These are phyloP conservation scores for Pleurotus giganteus DNA, from an alignment of 768 basidiomycete species.

Conservation along the genomic window DNA sequence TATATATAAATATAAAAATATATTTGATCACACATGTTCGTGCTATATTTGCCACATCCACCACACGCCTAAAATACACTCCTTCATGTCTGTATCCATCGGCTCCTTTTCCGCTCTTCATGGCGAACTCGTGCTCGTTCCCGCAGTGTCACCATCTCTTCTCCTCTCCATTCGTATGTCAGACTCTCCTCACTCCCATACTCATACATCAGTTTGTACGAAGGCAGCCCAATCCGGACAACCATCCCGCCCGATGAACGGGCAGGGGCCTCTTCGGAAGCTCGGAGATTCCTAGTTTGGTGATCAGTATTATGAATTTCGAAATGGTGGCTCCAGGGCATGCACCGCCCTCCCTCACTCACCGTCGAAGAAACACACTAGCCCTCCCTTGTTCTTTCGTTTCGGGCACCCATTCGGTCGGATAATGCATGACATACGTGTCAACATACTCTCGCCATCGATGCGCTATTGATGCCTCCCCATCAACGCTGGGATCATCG, in stretches of 20 bases:
- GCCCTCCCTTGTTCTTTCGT: conserved; percentile 29
- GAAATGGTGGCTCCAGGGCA: not conserved
- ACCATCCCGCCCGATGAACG: conserved; percentile 34
- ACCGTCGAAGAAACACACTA: conserved; percentile 60
- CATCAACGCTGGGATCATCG: conserved; percentile 65
- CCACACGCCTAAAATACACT: conserved; percentile 9
- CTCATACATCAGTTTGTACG: conserved; percentile 73
- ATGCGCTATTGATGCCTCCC: conserved; percentile 42
- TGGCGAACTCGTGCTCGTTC: conserved; percentile 42
- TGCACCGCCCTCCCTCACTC: too few relatives aligned
- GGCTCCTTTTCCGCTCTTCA: conserved; percentile 55
- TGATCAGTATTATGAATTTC: not conserved
- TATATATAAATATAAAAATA: conserved; percentile 6
- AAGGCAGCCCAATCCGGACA: conserved; percentile 56
- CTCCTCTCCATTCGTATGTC: conserved; percentile 35
- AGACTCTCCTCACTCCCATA: conserved; percentile 59
- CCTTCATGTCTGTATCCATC: conserved; percentile 22
- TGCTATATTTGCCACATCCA: not conserved
- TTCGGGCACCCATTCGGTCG: conserved; percentile 68
- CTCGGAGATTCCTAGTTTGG: conserved; percentile 44
- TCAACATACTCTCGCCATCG: conserved; percentile 78
- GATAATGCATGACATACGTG: conserved; percentile 66
- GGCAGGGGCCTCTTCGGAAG: conserved; percentile 41
- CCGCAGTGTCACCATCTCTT: conserved; percentile 28
- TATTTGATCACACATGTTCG: not conserved